Evolutionary conservation across 2,329 filamentous ascomycete species (phyloP), one percentile per base, ranked within the genome.

Genomic region (Pseudocercospora crystallina): DNA sequence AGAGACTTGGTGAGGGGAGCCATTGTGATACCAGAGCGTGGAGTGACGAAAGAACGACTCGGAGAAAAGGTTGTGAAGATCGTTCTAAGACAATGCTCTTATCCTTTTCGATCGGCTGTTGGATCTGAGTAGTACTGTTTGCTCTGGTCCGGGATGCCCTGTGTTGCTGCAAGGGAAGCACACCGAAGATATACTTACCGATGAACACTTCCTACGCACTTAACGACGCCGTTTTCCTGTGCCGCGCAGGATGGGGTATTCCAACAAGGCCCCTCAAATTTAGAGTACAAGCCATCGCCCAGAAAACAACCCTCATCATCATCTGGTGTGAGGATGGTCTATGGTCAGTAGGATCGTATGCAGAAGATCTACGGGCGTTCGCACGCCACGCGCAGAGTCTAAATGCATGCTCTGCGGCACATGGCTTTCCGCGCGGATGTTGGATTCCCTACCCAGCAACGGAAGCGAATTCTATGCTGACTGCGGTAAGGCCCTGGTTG

Each of bases 351-450:
- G 20, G 20, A 26, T 26, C 20, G 37, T 36, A 51, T 46, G 47
- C 35, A 39, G 35, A 17, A 40, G 50, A 57, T 57, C 50, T 49
- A 44, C 45, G 38, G 20, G 38, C 42, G 41, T 47, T 42, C 41
- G 36, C 33, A 51, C 43, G 51, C 51, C 51, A 54, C 44, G 29
- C 37, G 33, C 32, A 43, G 43, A 43, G 47, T 29, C 46, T 49
- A 45, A 47, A 41, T 41, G 20, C 20, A 26, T 26, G 20, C 20
- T 31, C 14, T 32, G 48, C 30, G 51, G 47, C 50, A 53, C 50
- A 57, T 57, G 47, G 54, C 47, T 12, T 31, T n/a, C 29, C 20
- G 30, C 30, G 41, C 29, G 30, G 41, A 13, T 34, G 41, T 43
- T 43, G 30, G 41, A 32, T 17, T 32, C 30, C 30, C 34, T 43